Evolutionary conservation across 2,329 filamentous ascomycete genomes (phyloP).

Genomic region (Allantophomopsis lycopodina): DNA sequence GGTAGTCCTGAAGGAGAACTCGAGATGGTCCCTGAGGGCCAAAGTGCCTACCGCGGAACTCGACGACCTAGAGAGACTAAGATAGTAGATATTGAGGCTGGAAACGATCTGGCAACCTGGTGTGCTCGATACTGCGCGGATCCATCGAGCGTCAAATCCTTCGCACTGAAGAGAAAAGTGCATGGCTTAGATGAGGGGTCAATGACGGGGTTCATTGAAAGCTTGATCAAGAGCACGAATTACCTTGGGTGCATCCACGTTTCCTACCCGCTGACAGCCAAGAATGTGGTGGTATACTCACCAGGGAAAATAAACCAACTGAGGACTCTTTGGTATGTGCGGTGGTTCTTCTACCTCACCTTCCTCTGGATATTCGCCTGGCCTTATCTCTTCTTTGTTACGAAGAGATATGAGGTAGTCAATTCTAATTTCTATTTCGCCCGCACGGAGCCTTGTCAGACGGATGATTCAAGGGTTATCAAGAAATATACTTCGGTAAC

Average conservation of each 20-base stretch:
- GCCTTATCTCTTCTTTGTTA: constrained; percentile 56
- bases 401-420: constrained; percentile 52
- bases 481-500: constrained; percentile 4
- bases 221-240: constrained; percentile 47
- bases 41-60: constrained; percentile 52
- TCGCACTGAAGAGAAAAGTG: constrained; percentile 36
- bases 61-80: constrained; percentile 37
- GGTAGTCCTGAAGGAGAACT: neutral
- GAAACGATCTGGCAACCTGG: constrained; percentile 29
- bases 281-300: constrained; percentile 48
- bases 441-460: constrained; percentile 3
- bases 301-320: constrained; percentile 47
- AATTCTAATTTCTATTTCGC: constrained; percentile 32
- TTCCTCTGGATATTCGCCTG: constrained; percentile 58
- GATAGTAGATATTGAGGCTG: constrained; percentile 19
- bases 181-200: constrained; percentile 44
- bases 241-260: constrained; percentile 51
- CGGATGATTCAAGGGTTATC: constrained; percentile 3
- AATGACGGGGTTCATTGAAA: constrained; percentile 35
- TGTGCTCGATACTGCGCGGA: constrained; percentile 53
- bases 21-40: constrained; percentile 13
- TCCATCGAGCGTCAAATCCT: constrained; percentile 39
- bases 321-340: constrained; percentile 49
- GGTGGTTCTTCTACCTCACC: constrained; percentile 50
- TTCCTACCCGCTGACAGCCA: constrained; percentile 42